Base-by-base conservation (phyloP, 345 rosid genomes). In the Eucalyptus shirleyi region DNA sequence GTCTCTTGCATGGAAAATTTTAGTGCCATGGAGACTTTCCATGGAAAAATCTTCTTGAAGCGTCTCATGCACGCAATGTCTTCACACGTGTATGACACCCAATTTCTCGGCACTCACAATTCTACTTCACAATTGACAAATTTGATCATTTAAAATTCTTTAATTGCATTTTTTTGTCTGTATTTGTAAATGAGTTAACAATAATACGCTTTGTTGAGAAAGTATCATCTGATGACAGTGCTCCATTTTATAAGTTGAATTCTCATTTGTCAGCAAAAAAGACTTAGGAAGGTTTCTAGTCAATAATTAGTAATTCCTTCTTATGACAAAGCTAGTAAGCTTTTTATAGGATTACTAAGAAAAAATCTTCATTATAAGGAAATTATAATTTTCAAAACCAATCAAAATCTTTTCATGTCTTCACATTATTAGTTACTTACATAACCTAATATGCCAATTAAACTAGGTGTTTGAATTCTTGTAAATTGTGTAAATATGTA, bases 21-120 rank as follows among this genome's bases (percentile, higher is more conserved):
- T 26, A 60, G 4, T 26, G n/a, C 7, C n/a, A 0, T 26, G 3
- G n/a, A 60, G 6, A 26, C 26, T 60, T 12, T 26, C 67, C 67
- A 12, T 5, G 67, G n/a, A 59, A 24, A 26, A 26, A 4, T 56
- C 12, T 56, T 56, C 65, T 59, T 59, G 7, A 10, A 24, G 28
- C 1, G n/a, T 59, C 16, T 12, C 6, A 4, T 59, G 0, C 0
- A 1, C 0, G 4, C 1, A 8, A 60, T 28, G n/a, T 60, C 32
- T 60, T 60, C 16, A 6, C 67, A 60, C 4, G 1, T 3, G 16
- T 60, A 60, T 0, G 2, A 12, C 3, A 60, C n/a, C 15, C 7
- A 11, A 60, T 26, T 8, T 59, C n/a, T 12, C 4, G 32, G 8
- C 67, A 60, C 4, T 60, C 1, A 11, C 67, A 26, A 26, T 8